phyloP scores from a whole-genome alignment of 176 grass and related monocot genomes.

The Musa acuminata region DNA sequence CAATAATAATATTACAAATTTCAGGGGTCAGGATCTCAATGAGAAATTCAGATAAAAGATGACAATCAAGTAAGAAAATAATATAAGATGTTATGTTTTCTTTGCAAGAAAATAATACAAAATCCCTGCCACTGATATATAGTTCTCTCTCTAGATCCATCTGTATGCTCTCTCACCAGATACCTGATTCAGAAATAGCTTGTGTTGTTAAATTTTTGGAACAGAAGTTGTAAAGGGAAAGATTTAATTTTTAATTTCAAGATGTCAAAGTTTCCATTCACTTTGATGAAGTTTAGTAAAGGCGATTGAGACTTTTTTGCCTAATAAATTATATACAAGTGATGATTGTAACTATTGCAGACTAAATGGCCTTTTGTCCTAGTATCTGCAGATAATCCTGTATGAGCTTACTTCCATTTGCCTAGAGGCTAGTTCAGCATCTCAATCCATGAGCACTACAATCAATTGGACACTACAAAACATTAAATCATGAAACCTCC shows the following conservation, averaged over 20 bases:
- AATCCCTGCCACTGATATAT: too few relatives aligned
- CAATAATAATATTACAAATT: not conserved
- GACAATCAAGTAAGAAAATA: too few relatives aligned
- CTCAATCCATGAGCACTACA: too few relatives aligned
- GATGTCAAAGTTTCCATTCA: not conserved
- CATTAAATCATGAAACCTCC: too few relatives aligned
- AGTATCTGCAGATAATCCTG: too few relatives aligned
- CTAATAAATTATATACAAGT: not conserved
- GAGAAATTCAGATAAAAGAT: too few relatives aligned
- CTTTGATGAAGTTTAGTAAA: not conserved
- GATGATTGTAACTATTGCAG: not conserved
- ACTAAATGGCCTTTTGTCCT: not conserved
- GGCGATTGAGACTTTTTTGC: not conserved
- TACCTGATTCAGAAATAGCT: not conserved
- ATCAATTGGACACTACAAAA: too few relatives aligned
- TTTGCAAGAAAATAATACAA: not conserved
- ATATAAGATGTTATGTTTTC: not conserved
- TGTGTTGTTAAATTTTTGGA: not conserved
- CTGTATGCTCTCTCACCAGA: not conserved
- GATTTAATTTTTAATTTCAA: not conserved
- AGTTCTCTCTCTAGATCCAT: not conserved
- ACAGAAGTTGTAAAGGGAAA: not conserved
- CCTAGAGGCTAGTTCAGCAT: too few relatives aligned
- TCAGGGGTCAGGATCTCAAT: not conserved
- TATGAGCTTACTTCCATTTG: too few relatives aligned